A percentile compares a stretch with the other conserved stretches of the same genome.
These are phyloP conservation scores for Galerina sulciceps DNA, from an alignment of 768 basidiomycete genomes.

Conservation along the genomic window DNA sequence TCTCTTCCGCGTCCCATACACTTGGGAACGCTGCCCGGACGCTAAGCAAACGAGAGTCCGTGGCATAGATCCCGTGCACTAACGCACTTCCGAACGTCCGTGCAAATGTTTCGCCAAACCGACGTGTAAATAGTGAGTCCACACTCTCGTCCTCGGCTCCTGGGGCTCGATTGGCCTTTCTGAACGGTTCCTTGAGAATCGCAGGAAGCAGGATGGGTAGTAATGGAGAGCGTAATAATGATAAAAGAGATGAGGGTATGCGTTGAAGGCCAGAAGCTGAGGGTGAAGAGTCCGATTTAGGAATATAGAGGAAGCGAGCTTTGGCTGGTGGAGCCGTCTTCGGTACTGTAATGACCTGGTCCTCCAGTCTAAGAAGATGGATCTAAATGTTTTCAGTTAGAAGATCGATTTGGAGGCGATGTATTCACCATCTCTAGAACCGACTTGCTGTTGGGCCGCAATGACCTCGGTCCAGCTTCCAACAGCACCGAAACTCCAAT, in stretches of 20 bases:
- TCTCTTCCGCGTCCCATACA: conserved; percentile 71
- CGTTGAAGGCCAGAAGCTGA: conserved; percentile 52
- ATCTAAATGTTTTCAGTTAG: conserved; percentile 53
- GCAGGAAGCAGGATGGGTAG: conserved; percentile 52
- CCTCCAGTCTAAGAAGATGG: conserved; percentile 66
- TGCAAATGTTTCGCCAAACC: conserved; percentile 77
- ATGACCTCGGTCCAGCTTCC: conserved; percentile 87
- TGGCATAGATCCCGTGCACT: conserved; percentile 92
- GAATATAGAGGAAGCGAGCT: conserved; percentile 74
- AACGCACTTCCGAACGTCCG: conserved; percentile 78
- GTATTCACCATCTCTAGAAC: conserved; percentile 78
- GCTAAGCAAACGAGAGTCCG: conserved; percentile 77
- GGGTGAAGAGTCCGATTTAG: conserved; percentile 22
- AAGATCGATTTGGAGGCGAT: not conserved
- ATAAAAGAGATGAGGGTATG: conserved; percentile 46
- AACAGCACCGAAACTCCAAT: conserved; percentile 51
- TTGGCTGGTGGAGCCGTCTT: conserved; percentile 73
- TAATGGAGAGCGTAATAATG: conserved; percentile 43
- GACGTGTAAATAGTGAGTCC: conserved; percentile 72
- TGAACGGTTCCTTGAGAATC: conserved; percentile 62
- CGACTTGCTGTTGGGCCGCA: conserved; percentile 75
- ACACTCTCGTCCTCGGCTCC: conserved; percentile 75
- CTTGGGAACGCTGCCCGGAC: conserved; percentile 78
- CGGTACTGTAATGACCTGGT: conserved; percentile 68
- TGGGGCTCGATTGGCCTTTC: conserved; percentile 40